A percentile compares a stretch with the other conserved stretches of the same genome.
These are phyloP conservation scores for Puccinia triticina DNA, from an alignment of 1,284 basidiomycete species.

Conservation along the genomic window DNA sequence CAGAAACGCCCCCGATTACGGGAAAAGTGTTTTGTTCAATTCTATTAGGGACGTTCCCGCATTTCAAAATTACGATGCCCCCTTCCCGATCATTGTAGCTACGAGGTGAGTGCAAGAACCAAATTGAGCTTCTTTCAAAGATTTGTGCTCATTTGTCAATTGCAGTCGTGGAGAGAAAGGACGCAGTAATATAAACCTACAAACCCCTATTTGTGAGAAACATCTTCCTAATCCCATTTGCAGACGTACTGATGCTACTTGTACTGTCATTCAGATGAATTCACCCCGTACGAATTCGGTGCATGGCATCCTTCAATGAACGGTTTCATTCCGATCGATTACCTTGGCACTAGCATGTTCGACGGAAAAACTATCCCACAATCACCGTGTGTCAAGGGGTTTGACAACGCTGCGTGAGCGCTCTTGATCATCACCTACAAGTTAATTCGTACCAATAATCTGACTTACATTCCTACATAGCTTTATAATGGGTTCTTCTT, in stretches of 20 bases:
- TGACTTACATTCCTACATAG: background rate
- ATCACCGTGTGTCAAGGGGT: conserved; percentile 44
- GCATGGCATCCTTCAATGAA: conserved; percentile 45
- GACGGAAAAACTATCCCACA: conserved; percentile 34
- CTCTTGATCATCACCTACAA: background rate
- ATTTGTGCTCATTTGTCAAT: background rate
- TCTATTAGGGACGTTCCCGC: conserved; percentile 40
- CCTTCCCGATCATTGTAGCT: conserved; percentile 39
- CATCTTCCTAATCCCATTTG: background rate
- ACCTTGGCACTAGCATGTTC: conserved; percentile 46
- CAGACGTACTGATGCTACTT: background rate
- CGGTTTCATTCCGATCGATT: conserved; percentile 47
- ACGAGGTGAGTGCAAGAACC: conserved; percentile 12
- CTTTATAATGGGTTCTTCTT: conserved; percentile 41
- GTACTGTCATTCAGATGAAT: conserved; percentile 30
- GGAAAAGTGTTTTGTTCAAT: conserved; percentile 47
- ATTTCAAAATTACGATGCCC: conserved; percentile 46
- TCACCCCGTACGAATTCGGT: conserved; percentile 47
- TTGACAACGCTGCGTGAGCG: conserved; percentile 45
- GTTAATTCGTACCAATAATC: background rate
- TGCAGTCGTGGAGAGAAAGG: conserved; percentile 34
- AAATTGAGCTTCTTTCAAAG: background rate
- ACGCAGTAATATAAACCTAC: conserved; percentile 14
- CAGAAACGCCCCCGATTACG: conserved; percentile 44
- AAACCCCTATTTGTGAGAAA: conserved; percentile 44